Conservation (phyloP, 2,329 filamentous ascomycete species). For the Coniella lustricola region DNA sequence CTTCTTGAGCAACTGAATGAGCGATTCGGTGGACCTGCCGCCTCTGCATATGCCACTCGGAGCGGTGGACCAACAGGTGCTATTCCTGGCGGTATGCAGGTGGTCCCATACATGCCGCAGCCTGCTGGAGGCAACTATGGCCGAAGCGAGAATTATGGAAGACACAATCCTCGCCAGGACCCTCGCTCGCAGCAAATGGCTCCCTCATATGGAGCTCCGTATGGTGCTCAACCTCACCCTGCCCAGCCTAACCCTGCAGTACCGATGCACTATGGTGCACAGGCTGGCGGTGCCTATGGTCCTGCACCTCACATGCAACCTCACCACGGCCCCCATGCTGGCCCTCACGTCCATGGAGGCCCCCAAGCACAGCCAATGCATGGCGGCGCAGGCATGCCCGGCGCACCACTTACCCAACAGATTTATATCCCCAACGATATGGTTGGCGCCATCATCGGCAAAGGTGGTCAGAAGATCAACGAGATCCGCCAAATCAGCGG, state of each 20-base stretch:
- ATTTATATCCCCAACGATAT: slow-evolving; percentile 99
- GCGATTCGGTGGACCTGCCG: slow-evolving; percentile 88
- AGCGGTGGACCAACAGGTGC: slow-evolving; percentile 89
- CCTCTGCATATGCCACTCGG: slow-evolving; percentile 94
- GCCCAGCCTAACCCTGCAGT: slow-evolving; percentile 57
- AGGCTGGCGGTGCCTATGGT: slow-evolving; percentile 66
- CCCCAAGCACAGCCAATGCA: slow-evolving; percentile 71
- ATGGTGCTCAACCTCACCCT: slow-evolving; percentile 53
- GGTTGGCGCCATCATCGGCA: slow-evolving; percentile 98
- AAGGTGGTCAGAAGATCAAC: slow-evolving; percentile 98
- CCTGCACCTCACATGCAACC: slow-evolving; percentile 68
- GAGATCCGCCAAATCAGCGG: slow-evolving; percentile 95
- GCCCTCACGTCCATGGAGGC: slow-evolving; percentile 52
- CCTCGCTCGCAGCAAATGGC: slow-evolving; percentile 68
- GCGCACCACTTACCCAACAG: slow-evolving; percentile 88
- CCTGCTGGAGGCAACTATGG: slow-evolving; percentile 89
- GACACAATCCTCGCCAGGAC: slow-evolving; percentile 65
- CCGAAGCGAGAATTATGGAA: slow-evolving; percentile 77
- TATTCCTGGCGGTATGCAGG: slow-evolving; percentile 95
- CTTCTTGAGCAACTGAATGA: slow-evolving; percentile 95
- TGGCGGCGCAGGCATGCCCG: slow-evolving; percentile 52
- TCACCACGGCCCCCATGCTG: slow-evolving; percentile 57
- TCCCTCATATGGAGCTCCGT: slow-evolving; percentile 44
- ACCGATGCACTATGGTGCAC: slow-evolving; percentile 75
- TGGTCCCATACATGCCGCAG: slow-evolving; percentile 95